Evolutionary conservation across 1,139 yeast species (phyloP).

Genomic region (Candida tunisiensis): DNA sequence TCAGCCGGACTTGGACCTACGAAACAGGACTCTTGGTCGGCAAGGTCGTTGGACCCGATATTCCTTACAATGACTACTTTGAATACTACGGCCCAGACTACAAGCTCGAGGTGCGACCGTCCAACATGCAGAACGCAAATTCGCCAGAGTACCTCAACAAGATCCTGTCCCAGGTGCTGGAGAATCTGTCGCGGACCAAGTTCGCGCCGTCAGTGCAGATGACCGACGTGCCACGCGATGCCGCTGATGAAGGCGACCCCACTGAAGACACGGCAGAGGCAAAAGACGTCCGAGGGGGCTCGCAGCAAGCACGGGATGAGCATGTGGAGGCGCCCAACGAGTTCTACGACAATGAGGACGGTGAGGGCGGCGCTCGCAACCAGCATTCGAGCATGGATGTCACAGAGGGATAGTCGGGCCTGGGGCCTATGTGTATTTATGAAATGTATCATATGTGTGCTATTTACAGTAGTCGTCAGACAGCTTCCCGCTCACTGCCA

Average conservation of each 20-base stretch:
- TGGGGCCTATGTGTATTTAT: not conserved
- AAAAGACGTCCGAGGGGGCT: slow-evolving; percentile 83
- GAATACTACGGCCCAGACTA: slow-evolving; percentile 97
- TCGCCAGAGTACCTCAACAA: slow-evolving; percentile 84
- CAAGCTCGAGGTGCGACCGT: slow-evolving; percentile 66
- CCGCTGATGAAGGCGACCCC: slow-evolving; percentile 46
- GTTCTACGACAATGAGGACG: slow-evolving; percentile 22
- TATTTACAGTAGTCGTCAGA: too few relatives aligned
- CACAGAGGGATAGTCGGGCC: not conserved
- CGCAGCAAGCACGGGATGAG: slow-evolving; percentile 69
- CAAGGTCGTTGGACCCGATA: slow-evolving; percentile 58
- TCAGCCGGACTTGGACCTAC: slow-evolving; percentile 89
- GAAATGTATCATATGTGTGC: slow-evolving; percentile 1
- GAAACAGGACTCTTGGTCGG: slow-evolving; percentile 84
- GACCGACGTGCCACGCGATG: slow-evolving; percentile 77
- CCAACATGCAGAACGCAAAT: slow-evolving; percentile 94
- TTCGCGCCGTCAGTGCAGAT: slow-evolving; percentile 94
- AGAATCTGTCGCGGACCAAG: slow-evolving; percentile 72
- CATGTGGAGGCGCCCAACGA: slow-evolving; percentile 25
- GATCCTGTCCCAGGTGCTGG: slow-evolving; percentile 58
- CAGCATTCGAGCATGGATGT: slow-evolving; percentile 2
- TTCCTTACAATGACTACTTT: slow-evolving; percentile 92
- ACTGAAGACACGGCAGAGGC: slow-evolving; percentile 65
- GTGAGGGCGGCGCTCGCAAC: not conserved
- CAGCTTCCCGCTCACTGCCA: too few relatives aligned